phyloP scores from a whole-genome alignment of 139 green algal genomes.

The Chlorella sp. region DNA sequence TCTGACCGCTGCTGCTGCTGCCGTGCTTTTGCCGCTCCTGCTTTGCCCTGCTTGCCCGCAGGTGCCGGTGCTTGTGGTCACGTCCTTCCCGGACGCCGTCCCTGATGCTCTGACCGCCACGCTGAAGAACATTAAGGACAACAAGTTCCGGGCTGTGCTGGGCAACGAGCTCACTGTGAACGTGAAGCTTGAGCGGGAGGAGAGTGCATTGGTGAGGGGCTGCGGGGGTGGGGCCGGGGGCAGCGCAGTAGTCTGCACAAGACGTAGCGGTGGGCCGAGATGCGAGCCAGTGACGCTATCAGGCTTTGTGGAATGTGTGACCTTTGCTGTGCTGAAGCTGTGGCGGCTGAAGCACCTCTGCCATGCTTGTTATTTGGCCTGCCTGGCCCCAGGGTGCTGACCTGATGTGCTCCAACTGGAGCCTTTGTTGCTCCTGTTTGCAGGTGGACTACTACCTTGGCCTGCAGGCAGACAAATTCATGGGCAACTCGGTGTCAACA shows the following conservation, averaged over 20 bases:
- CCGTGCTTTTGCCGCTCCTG: background rate
- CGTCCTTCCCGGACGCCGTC: slow-evolving; percentile 19
- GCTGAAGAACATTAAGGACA: background rate
- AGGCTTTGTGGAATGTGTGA: background rate
- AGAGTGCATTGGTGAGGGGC: slow-evolving; percentile 4
- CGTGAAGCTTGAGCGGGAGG: slow-evolving; percentile 8
- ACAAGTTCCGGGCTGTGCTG: slow-evolving; percentile 6
- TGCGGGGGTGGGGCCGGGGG: too few species aligned
- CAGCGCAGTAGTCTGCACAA: background rate
- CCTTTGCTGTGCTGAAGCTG: background rate
- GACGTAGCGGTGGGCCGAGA: background rate
- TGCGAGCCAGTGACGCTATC: background rate
- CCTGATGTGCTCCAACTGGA: too few species aligned
- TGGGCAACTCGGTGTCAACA: slow-evolving; percentile 36
- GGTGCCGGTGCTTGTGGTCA: slow-evolving; percentile 20
- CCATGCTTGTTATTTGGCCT: background rate
- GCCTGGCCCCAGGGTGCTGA: background rate
- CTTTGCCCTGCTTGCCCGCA: background rate
- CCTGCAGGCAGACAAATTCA: slow-evolving; percentile 16
- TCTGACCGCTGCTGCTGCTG: too few species aligned
- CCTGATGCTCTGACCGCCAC: background rate
- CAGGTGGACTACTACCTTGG: slow-evolving; percentile 35
- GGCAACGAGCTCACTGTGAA: background rate
- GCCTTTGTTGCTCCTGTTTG: background rate
- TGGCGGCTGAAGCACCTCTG: background rate